Evolutionary conservation across 2,329 filamentous ascomycete species (phyloP).

Genomic region (Metarhizium sp.): DNA sequence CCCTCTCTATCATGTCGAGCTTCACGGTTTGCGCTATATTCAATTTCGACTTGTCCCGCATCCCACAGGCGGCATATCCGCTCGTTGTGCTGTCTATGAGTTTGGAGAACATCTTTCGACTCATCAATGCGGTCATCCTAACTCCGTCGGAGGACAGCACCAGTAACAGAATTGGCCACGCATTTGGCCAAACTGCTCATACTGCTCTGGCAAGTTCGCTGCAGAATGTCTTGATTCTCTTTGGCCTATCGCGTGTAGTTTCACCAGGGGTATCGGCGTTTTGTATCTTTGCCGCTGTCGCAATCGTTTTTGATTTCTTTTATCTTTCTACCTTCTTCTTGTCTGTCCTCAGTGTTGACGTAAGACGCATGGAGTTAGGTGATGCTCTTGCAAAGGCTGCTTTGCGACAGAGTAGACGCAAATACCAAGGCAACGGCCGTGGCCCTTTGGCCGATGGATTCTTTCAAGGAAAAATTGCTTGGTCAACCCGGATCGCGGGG

Average conservation of each 20-base stretch:
- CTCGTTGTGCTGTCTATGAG: conserved; percentile 70
- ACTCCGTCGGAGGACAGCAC: conserved; percentile 61
- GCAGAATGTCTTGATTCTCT: conserved; percentile 61
- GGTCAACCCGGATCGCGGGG: conserved; percentile 67
- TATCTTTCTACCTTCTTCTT: conserved; percentile 74
- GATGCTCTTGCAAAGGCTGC: conserved; percentile 57
- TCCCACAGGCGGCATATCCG: conserved; percentile 66
- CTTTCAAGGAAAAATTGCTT: conserved; percentile 53
- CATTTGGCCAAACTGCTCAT: conserved; percentile 64
- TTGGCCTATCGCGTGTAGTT: conserved; percentile 55
- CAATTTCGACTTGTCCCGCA: conserved; percentile 64
- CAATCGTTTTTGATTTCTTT: conserved; percentile 67
- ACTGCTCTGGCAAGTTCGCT: conserved; percentile 57
- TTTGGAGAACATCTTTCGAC: conserved; percentile 67
- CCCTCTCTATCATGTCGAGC: conserved; percentile 65
- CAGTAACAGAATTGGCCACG: conserved; percentile 60
- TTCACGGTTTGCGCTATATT: conserved; percentile 71
- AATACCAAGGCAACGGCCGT: conserved; percentile 13
- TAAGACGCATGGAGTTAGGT: conserved; percentile 64
- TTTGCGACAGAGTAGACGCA: conserved; percentile 26
- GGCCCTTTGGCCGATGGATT: conserved; percentile 48
- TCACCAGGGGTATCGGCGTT: conserved; percentile 65
- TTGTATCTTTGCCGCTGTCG: conserved; percentile 67
- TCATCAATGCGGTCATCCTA: conserved; percentile 69
- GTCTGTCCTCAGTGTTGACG: conserved; percentile 69